Evolutionary conservation across 2,329 filamentous ascomycete genomes (phyloP), one percentile per base, ranked within the genome.

Genomic region (Scedosporium apiospermum): DNA sequence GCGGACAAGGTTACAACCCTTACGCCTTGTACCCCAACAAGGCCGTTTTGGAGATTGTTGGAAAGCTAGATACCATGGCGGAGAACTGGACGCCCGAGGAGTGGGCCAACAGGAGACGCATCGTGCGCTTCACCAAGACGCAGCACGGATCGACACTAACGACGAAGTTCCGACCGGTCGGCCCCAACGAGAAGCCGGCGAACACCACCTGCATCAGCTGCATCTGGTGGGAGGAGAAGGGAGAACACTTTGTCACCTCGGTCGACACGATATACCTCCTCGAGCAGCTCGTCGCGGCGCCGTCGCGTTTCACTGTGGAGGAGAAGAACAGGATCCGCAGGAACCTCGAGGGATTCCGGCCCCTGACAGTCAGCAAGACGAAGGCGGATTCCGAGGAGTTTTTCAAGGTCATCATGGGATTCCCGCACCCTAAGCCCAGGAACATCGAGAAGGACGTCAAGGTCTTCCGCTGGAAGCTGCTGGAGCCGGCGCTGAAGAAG

Each of bases 391-490:
- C 90, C 72, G 93, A 98, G 73, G 91, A 96, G 62, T 98, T 98
- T 75, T 98, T 98, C 86, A 97, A 97, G 78, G 83, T 97, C 69
- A 98, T 99, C 76, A 99, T 99, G 95, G 91, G 87, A 1, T 98
- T 98, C 71, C 91, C 92, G 12, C 90, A 89, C 65, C 95, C 95
- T 1, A 98, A 98, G 76, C 95, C 95, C 18, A 84, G 95, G 65
- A 97, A 98, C 71, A 99, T 99, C 67, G 95, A 98, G 79, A 99
- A 99, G 78, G 93, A 98, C 71, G 93, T 99, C 72, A 99, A 99
- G 77, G 95, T 98, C 12, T 99, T 98, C 71, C 89, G 92, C 4
- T 99, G 95, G 95, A 95, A 92, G 75, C 91, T 95, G 64, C 81
- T 99, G 55, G 84, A 85, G 58, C 84, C 87, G 64, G 93, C 95